These are phyloP conservation scores for Pseudohalonectria lignicola DNA, from an alignment of 2,329 filamentous ascomycete species.

Conservation along the genomic window DNA sequence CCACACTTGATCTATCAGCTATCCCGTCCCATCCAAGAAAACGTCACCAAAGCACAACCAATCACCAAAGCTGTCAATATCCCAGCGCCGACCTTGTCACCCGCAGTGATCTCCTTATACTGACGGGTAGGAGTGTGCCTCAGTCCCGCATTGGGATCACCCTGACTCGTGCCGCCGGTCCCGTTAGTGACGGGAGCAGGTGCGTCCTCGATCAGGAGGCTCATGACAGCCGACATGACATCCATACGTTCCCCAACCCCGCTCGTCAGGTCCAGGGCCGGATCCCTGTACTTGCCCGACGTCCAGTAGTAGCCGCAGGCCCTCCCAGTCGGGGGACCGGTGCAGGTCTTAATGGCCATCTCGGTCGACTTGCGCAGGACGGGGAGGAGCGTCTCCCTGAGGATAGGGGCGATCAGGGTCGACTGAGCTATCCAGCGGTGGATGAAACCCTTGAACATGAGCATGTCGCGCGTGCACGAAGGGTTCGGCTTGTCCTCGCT, in stretches of 20 bases:
- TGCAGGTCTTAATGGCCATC: conserved; percentile 52
- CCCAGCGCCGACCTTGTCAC: conserved; percentile 27
- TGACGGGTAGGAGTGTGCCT: background rate
- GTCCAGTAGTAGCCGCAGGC: conserved; percentile 59
- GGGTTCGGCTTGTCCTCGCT: no score
- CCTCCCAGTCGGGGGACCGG: conserved; percentile 44
- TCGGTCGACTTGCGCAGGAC: conserved; percentile 45
- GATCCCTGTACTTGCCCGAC: conserved; percentile 23
- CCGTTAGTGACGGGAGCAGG: conserved; percentile 20
- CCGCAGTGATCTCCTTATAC: conserved; percentile 10
- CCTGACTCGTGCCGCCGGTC: conserved; percentile 30
- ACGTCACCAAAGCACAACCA: conserved; percentile 17
- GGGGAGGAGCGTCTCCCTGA: conserved; percentile 40
- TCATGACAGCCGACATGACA: conserved; percentile 35
- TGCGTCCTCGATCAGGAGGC: conserved; percentile 23
- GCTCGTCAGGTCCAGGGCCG: conserved; percentile 19
- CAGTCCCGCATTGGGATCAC: conserved; percentile 18
- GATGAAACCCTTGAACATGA: conserved; percentile 61
- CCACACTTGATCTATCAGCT: no score
- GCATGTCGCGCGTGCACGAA: conserved; percentile 60
- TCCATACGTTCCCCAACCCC: conserved; percentile 42
- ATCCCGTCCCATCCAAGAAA: conserved; percentile 18
- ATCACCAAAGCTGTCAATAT: conserved; percentile 25
- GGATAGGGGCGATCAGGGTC: conserved; percentile 50
- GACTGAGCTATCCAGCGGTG: conserved; percentile 53